Percentiles rank a stretch among this genome's conserved stretches.
phyloP scores from a whole-genome alignment of 768 basidiomycete genomes.

The Fistulinella prunicolor region DNA sequence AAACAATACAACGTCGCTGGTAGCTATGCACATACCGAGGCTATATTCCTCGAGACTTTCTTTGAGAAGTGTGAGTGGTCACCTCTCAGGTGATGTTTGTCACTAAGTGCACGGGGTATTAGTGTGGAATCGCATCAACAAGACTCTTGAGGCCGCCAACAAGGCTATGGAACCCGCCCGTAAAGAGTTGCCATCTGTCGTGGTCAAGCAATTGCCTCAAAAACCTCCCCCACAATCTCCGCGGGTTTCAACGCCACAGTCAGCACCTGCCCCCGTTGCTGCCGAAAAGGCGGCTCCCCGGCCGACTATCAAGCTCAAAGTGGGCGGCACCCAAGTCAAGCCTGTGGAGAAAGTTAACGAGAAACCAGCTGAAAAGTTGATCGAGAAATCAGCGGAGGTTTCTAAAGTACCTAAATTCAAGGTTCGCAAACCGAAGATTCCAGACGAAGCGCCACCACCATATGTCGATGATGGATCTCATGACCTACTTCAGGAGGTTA shows the following conservation, averaged over 20 bases:
- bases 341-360: constrained; percentile 30
- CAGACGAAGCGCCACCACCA: constrained; percentile 53
- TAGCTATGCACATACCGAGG: constrained; percentile 72
- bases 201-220: constrained; percentile 21
- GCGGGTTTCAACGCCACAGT: constrained; percentile 5
- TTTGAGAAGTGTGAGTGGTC: constrained; percentile 78
- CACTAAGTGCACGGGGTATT: constrained; percentile 6
- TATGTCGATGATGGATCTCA: constrained; percentile 81
- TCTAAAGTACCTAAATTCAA: constrained; percentile 39
- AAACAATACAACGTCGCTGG: constrained; percentile 77
- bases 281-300: constrained; percentile 41
- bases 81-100: constrained; percentile 1
- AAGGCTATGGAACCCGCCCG: constrained; percentile 35
- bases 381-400: constrained; percentile 29
- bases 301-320: constrained; percentile 68
- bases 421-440: constrained; percentile 42
- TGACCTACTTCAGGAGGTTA: constrained; percentile 76
- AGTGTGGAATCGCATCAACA: constrained; percentile 90
- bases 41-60: constrained; percentile 68
- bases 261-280: constrained; percentile 12
- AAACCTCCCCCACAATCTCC: constrained; percentile 16
- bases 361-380: constrained; percentile 24
- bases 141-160: constrained; percentile 70
- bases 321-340: constrained; percentile 42
- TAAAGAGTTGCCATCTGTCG: constrained; percentile 25